Evolutionary conservation across 306 rosid genomes (phyloP).

Genomic region (Rosa rugosa): DNA sequence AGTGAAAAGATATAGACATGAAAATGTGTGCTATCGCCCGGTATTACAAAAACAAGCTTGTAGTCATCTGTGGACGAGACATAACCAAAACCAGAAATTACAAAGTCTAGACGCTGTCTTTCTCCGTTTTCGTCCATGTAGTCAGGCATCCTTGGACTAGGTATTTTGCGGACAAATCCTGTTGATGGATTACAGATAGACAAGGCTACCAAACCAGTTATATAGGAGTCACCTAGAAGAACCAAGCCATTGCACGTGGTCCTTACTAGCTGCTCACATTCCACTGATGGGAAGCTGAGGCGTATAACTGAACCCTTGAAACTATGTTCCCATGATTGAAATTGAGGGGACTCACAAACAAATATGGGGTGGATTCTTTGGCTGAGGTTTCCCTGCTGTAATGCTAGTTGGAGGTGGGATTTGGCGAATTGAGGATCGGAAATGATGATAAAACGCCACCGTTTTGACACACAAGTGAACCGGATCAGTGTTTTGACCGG

Average conservation of each 20-base stretch:
- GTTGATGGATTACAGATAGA: not conserved
- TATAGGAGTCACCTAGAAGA: not conserved
- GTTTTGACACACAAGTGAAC: not conserved
- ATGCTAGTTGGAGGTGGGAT: not conserved
- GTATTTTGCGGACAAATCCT: not conserved
- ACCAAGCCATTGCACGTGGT: conserved; percentile 1
- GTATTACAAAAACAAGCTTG: not conserved
- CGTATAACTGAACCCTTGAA: not conserved
- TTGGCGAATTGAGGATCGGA: not conserved
- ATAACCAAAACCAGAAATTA: not conserved
- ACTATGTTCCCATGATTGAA: not conserved
- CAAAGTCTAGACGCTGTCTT: not conserved
- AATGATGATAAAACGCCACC: not conserved
- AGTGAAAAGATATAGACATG: not conserved
- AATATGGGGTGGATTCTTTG: not conserved
- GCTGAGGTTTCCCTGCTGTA: not conserved
- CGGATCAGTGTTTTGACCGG: not conserved
- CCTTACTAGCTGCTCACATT: not conserved
- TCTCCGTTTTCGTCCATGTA: not conserved
- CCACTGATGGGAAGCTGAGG: not conserved
- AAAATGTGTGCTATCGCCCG: not conserved
- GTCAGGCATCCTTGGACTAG: not conserved
- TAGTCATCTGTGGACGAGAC: not conserved
- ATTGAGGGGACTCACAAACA: not conserved
- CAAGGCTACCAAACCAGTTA: not conserved